Evolutionary conservation across 164 flowering plant species (phyloP).

Genomic region (Piper betle): DNA sequence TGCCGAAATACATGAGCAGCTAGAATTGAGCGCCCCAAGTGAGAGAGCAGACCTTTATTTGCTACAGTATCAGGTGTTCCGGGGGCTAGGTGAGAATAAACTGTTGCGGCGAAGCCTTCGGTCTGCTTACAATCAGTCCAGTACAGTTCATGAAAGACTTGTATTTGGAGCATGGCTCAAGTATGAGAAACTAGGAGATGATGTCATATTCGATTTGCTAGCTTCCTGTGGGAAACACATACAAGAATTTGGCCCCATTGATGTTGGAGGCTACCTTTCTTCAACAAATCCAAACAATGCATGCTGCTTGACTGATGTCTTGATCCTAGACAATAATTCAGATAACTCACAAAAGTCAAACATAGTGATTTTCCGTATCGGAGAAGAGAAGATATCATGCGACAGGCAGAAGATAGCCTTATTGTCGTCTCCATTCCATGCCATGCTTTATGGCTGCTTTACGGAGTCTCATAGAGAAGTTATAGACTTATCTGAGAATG

Average conservation of each 20-base stretch:
- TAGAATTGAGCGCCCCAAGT: conserved; percentile 52
- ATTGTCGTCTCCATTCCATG: conserved; percentile 69
- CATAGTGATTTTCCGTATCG: conserved; percentile 46
- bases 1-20: conserved; percentile 94
- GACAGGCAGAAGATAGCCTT: conserved; percentile 63
- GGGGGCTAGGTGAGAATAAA: conserved; percentile 84
- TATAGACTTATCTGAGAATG: conserved; percentile 76
- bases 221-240: conserved; percentile 61
- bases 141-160: conserved; percentile 56
- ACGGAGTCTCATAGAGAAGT: conserved; percentile 59
- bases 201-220: conserved; percentile 63
- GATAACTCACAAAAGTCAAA: conserved; percentile 3
- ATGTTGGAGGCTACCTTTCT: conserved; percentile 33
- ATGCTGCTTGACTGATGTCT: conserved; percentile 7
- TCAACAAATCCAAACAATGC: background rate
- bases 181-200: conserved; percentile 87
- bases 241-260: conserved; percentile 55
- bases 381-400: conserved; percentile 59
- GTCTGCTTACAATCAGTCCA: conserved; percentile 68
- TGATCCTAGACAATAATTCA: conserved; percentile 8
- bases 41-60: conserved; percentile 69
- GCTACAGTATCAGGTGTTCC: conserved; percentile 78
- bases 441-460: conserved; percentile 93
- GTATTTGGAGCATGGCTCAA: conserved; percentile 92
- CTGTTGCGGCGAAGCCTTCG: conserved; percentile 76